Conservation (phyloP, 352 stramenopile genomes). For the Globisporangium echinulatum region DNA sequence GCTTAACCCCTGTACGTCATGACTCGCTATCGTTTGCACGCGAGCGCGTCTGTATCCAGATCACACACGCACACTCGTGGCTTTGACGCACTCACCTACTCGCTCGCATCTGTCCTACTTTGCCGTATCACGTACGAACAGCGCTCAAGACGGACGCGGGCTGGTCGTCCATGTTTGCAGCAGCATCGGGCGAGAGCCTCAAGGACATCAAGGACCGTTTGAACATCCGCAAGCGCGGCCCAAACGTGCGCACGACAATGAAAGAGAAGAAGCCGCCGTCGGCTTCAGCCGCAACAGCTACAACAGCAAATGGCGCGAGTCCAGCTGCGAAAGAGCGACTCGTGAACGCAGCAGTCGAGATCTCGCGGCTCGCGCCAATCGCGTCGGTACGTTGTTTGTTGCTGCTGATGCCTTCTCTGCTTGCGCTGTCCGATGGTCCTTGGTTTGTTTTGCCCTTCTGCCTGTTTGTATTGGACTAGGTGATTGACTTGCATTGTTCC, state of each 20-base stretch:
- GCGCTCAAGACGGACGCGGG: conserved; percentile 71
- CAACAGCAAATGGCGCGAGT: conserved; percentile 6
- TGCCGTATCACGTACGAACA: conserved; percentile 7
- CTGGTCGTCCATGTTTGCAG: conserved; percentile 76
- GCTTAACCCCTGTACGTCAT: conserved; percentile 60
- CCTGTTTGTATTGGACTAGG: background rate
- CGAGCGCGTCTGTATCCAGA: no score
- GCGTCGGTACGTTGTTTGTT: conserved; percentile 3
- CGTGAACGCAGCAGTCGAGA: conserved; percentile 15
- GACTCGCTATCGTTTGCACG: background rate
- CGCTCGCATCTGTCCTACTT: no score
- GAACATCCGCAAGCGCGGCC: conserved; percentile 65
- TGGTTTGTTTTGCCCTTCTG: background rate
- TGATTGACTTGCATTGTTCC: no score
- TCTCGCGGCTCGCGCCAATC: conserved; percentile 12
- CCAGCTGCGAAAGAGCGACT: conserved; percentile 19
- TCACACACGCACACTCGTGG: no score
- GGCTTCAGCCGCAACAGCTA: background rate
- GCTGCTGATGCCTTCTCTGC: background rate
- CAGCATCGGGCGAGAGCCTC: conserved; percentile 53
- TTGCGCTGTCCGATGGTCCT: background rate
- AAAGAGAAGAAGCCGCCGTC: conserved; percentile 31
- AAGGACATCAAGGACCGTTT: conserved; percentile 76
- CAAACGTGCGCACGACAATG: conserved; percentile 41
- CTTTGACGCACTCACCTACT: no score